Percentiles rank a stretch among this genome's conserved stretches.
phyloP scores from a whole-genome alignment of 257 asterid species.

The Solanum gandarillasii region DNA sequence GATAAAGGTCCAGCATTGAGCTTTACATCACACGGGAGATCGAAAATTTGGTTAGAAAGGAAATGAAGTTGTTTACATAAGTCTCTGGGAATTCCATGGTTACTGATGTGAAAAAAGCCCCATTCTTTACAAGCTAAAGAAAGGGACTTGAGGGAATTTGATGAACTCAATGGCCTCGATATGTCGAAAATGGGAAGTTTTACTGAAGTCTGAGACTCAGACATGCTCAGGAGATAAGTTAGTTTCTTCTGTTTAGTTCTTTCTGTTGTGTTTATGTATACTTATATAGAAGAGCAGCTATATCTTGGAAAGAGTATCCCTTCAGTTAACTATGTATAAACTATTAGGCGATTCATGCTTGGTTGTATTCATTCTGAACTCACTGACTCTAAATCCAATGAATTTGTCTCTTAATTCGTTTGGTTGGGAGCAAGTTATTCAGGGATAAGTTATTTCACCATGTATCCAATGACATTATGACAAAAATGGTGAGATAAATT shows the following conservation, averaged over 20 bases:
- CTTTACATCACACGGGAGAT: slow-evolving; percentile 37
- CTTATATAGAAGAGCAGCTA: neutral
- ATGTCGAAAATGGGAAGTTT: slow-evolving; percentile 52
- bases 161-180: slow-evolving; percentile 30
- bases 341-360: neutral
- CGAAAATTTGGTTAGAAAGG: slow-evolving; percentile 27
- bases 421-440: neutral
- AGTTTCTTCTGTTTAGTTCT: neutral
- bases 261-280: neutral
- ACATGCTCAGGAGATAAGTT: neutral
- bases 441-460: neutral
- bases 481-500: neutral
- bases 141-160: slow-evolving; percentile 22
- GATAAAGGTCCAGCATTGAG: slow-evolving; percentile 52
- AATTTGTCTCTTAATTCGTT: neutral
- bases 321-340: neutral
- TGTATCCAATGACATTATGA: rapidly evolving
- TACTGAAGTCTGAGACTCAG: slow-evolving; percentile 29
- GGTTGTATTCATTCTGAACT: neutral
- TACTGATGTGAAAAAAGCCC: slow-evolving; percentile 60
- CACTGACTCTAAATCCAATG: neutral
- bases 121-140: slow-evolving; percentile 57
- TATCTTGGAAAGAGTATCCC: neutral
- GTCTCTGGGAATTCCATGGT: slow-evolving; percentile 61
- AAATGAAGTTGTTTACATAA: slow-evolving; percentile 31